Conservation (phyloP, 805 yeast genomes). For the Aciculoconidium aculeatum region DNA sequence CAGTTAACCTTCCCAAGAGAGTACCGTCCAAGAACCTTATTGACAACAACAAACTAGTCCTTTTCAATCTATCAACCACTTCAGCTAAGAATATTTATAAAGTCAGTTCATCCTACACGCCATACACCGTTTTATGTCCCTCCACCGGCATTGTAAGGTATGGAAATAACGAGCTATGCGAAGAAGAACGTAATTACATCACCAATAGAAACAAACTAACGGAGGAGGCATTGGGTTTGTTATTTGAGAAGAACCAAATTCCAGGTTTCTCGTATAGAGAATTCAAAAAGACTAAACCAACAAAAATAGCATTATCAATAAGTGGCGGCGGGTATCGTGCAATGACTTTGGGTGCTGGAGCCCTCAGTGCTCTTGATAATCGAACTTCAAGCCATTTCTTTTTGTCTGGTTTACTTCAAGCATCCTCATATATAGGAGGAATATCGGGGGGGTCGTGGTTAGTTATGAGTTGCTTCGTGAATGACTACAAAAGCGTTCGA, state of each 20-base stretch:
- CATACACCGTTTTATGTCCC: conserved; percentile 22
- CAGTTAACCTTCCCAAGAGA: too few species aligned
- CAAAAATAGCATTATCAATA: conserved; percentile 34
- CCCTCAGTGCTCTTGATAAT: conserved; percentile 44
- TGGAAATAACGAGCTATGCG: conserved; percentile 14
- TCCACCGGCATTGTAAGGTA: conserved; percentile 12
- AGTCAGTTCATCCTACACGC: conserved; percentile 20
- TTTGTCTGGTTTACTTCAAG: conserved; percentile 50
- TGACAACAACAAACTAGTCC: too few species aligned
- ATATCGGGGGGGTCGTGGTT: conserved; percentile 74
- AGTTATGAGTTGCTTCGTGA: conserved; percentile 39
- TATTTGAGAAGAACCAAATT: conserved; percentile 24
- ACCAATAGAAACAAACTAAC: conserved; percentile 23
- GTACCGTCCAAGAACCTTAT: too few species aligned
- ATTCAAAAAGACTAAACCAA: conserved; percentile 15
- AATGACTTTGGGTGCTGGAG: conserved; percentile 56
- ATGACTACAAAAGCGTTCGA: conserved; percentile 23
- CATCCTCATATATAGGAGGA: conserved; percentile 53
- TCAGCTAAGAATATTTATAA: too few species aligned
- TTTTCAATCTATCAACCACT: too few species aligned
- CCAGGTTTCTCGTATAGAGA: conserved; percentile 25
- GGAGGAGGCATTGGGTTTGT: conserved; percentile 19
- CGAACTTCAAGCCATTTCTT: conserved; percentile 31
- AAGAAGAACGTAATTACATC: conserved; percentile 22
- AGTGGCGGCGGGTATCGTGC: conserved; percentile 56